Conservation (phyloP, 345 rosid genomes). For the Isatis tinctoria region DNA sequence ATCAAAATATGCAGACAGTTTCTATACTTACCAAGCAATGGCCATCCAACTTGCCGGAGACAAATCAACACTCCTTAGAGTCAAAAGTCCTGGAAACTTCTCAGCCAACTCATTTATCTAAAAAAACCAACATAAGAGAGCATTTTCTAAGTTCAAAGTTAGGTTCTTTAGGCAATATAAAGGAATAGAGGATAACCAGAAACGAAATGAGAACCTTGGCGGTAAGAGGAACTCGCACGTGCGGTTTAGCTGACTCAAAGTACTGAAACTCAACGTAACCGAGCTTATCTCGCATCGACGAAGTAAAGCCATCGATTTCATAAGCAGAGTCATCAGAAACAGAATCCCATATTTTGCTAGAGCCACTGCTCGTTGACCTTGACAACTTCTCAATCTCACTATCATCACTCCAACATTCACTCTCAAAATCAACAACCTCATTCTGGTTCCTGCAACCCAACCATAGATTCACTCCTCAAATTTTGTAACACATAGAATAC, state of each 20-base stretch:
- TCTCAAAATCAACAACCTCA: constrained; percentile 42
- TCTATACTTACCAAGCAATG: constrained; percentile 69
- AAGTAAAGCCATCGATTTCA: constrained; percentile 32
- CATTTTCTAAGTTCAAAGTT: background rate
- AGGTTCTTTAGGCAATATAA: background rate
- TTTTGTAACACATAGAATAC: background rate
- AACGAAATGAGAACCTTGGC: constrained; percentile 41
- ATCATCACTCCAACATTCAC: constrained; percentile 66
- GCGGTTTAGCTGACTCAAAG: constrained; percentile 60
- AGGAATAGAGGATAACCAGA: background rate
- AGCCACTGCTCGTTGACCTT: constrained; percentile 56
- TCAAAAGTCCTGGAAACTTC: constrained; percentile 41
- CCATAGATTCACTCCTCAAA: constrained; percentile 1
- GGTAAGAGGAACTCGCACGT: constrained; percentile 55
- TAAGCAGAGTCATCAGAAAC: constrained; percentile 51
- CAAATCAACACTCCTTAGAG: constrained; percentile 64
- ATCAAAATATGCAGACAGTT: background rate
- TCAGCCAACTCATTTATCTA: constrained; percentile 52
- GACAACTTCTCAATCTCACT: constrained; percentile 53
- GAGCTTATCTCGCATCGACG: constrained; percentile 35
- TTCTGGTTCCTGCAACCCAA: constrained; percentile 31
- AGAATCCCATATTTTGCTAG: constrained; percentile 62
- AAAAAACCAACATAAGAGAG: background rate
- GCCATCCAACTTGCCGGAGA: constrained; percentile 95
- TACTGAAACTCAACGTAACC: constrained; percentile 53